Percentiles rank a stretch among this genome's conserved stretches.
Conservation (phyloP, 306 rosid species). For the cucumber (Cucumis sativus) region DNA sequence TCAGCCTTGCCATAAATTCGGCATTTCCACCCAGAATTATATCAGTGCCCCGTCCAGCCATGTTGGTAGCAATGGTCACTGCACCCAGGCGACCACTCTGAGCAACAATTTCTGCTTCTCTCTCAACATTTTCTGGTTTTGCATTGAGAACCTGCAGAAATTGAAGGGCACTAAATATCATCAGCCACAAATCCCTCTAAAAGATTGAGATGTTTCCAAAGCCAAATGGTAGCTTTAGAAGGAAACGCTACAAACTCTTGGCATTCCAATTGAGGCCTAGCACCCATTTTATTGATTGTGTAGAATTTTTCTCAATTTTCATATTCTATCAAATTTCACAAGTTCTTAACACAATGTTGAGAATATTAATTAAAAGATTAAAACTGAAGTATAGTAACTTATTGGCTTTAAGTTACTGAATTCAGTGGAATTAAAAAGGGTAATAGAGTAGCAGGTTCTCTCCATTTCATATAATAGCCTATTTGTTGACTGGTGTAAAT, state of each 20-base stretch:
- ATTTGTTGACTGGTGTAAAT: background rate
- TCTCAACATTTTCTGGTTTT: slow-evolving; percentile 98
- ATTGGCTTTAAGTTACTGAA: background rate
- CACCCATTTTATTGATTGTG: background rate
- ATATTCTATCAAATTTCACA: background rate
- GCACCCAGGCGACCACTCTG: slow-evolving; percentile 98
- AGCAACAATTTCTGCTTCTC: slow-evolving; percentile 97
- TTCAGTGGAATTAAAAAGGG: background rate
- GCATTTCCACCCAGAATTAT: slow-evolving; percentile 98
- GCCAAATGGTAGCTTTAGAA: background rate
- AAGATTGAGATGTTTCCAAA: background rate
- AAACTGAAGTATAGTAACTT: background rate
- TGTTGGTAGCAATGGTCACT: slow-evolving; percentile 95
- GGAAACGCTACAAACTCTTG: background rate
- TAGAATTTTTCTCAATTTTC: background rate
- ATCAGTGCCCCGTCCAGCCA: slow-evolving; percentile 99
- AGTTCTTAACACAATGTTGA: background rate
- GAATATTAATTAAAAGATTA: background rate
- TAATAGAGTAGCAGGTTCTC: background rate
- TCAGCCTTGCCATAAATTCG: slow-evolving; percentile 94
- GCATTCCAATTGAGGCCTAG: background rate
- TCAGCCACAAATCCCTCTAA: background rate
- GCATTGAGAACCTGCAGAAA: slow-evolving; percentile 79
- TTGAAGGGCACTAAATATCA: slow-evolving; percentile 11
- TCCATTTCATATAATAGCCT: background rate